Base-by-base conservation (phyloP, 768 basidiomycete species). In the Cyathus striatus region DNA sequence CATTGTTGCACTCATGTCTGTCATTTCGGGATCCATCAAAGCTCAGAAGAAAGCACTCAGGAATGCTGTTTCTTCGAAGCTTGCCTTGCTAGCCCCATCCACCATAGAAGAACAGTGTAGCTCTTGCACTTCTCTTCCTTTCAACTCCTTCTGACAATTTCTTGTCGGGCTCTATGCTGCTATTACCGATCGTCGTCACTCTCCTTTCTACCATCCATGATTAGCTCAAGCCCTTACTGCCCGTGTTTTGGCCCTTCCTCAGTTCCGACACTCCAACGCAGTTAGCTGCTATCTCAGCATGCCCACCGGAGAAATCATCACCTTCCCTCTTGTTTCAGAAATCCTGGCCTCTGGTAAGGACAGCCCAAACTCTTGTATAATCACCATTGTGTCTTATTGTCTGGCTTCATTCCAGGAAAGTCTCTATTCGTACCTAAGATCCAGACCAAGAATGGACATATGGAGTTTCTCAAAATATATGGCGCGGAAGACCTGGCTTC, bases 241-340 rank as follows among this genome's bases (percentile, higher is more conserved):
- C 10, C 68, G 65, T 44, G 64, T 89, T 22, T 50, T 81, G 16
- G 55, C 71, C 0, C 59, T 79, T 14, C 66, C 81, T 2, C 66
- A 69, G 6, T 83, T 88, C 51, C 59, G 68, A 25, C 53, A 53
- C 27, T 72, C 70, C 40, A 69, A 60, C 40, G 66, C 67, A 4
- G 58, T 89, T 23, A 81, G 85, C 64, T 90, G 88, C 59, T 90
- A 84, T 57, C 67, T 90, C 32, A 89, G 79, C 60, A 89, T 90
- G 88, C 84, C 85, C 9, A 57, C 72, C 2, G 83, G 73, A 3
- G 88, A 90, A 52, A 68, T 81, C 20, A 72, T 82, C 51, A 90
- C 88, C 0, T 54, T 69, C 3, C 53, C 55, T 0, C 49, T 90
- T 25, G 69, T 77, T 9, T 57, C 69, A 9, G 65, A 66, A 12